Base-by-base conservation (phyloP, 1,284 basidiomycete species). In the Ceratobasidium sp. region DNA sequence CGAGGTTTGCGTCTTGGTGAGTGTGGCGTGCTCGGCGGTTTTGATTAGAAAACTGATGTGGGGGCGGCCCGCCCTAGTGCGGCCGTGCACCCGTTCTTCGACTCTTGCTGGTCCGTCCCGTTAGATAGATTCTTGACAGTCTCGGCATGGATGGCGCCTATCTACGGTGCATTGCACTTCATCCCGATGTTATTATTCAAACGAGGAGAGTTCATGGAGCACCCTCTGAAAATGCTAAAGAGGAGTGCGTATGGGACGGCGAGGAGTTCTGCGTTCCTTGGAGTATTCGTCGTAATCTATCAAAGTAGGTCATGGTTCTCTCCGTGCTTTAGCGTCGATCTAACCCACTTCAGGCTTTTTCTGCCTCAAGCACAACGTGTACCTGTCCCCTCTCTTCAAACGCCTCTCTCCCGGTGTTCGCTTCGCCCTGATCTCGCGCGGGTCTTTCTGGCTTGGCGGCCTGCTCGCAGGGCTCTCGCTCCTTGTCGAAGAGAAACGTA, bases 141-240 rank as follows among this genome's bases (percentile, higher is more conserved):
- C 1, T 93, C 92, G 80, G 87, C 88, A 79, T 96, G 92, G 92
- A 96, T 96, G 85, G 80, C 85, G 0, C 86, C 88, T 0, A 86
- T 88, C 51, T 99, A 98, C 79, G 90, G 93, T 24, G 95, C 95
- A 0, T 84, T 99, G 53, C 95, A 98, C 82, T 88, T 98, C 76
- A 90, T 98, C 41, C 97, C 97, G 0, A 86, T 90, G 76, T 82
- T 96, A 13, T 83, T 96, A 19, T 93, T 96, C 81, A 92, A 93
- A 16, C 81, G 82, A 9, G 78, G 81, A 53, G 77, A 84, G 0
- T 91, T 94, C 80, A 79, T 85, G 74, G 84, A 87, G 68, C 86
- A 90, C 77, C 94, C 92, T 0, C 80, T 85, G 16, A 84, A 83
- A 43, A 90, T 94, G 82, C 82, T 96, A 0, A 79, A 87, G 8